phyloP scores from a whole-genome alignment of 129 eudicot species.

The Centella asiatica region DNA sequence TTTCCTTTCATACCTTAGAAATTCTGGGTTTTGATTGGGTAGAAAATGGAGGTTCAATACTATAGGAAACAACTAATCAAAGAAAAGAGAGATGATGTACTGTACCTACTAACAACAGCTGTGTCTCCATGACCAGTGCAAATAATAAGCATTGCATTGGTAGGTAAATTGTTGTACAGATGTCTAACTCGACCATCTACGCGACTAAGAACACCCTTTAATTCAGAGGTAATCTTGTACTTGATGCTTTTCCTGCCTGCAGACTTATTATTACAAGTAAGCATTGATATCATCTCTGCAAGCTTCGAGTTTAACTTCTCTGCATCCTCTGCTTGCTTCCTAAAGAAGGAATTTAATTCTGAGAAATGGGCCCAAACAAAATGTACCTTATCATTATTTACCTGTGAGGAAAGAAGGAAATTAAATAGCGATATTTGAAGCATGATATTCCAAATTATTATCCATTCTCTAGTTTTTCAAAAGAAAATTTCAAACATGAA shows the following conservation, averaged over 20 bases:
- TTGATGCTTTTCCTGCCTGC: slow-evolving; percentile 38
- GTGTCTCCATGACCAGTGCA: slow-evolving; percentile 98
- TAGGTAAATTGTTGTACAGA: slow-evolving; percentile 54
- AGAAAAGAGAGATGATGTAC: neutral
- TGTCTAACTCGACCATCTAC: slow-evolving; percentile 47
- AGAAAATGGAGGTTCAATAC: too few species aligned
- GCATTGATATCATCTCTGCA: slow-evolving; percentile 80
- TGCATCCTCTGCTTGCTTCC: slow-evolving; percentile 72
- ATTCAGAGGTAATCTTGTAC: slow-evolving; percentile 45
- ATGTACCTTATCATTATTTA: slow-evolving; percentile 65
- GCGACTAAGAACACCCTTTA: slow-evolving; percentile 55
- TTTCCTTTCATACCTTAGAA: too few species aligned
- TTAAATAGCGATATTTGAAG: neutral
- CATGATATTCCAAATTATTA: neutral
- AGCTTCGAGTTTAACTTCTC: slow-evolving; percentile 51
- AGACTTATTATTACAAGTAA: slow-evolving; percentile 56
- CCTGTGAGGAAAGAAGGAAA: slow-evolving; percentile 32
- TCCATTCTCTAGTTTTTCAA: neutral
- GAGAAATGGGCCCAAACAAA: slow-evolving; percentile 89
- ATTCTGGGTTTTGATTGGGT: too few species aligned
- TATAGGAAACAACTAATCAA: too few species aligned
- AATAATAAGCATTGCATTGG: slow-evolving; percentile 73
- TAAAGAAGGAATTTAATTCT: slow-evolving; percentile 49
- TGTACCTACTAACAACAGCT: slow-evolving; percentile 76
- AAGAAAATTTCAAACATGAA: neutral